Base-by-base conservation (phyloP, 352 stramenopile species). In the Phytophthora sojae region DNA sequence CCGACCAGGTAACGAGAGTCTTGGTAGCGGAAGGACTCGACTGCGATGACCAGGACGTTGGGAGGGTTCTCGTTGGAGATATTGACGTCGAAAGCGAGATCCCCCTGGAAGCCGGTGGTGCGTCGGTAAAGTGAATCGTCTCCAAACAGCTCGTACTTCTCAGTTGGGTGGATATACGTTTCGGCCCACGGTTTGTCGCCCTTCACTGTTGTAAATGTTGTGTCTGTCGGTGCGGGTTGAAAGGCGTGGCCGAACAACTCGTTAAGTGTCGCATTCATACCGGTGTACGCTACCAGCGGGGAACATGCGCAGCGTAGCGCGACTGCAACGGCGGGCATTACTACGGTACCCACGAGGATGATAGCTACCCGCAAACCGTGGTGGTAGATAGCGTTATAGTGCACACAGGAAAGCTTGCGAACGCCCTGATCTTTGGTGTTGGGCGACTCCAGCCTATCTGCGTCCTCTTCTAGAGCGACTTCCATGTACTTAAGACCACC, bases 21-120 rank as follows among this genome's bases (percentile, higher is more conserved):
- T 39, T 76, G 73, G 47, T 80, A 80, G 7, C 82, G 76, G 52
- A 88, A 87, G 32, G 82, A 90, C 57, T 90, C 80, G 35, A 90
- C 69, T 11, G 51, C 74, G 26, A 90, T 70, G 6, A 90, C 65
- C 4, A 90, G 21, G 8, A 88, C 80, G 50, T 87, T 90, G 0
- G 82, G 80, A 0, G 64, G 76, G 49, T 87, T 55, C 0, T 60
- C 51, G 1, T 74, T 45, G 8, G 79, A 47, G 9, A 88, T 47
- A 2, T 51, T 52, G 14, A 90, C 71, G 51, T 88, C 58, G 30
- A 88, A 88, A 25, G 75, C 70, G n/a, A 83, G 50, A 2, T 72
- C 49, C 15, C 80, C 82, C 5, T 77, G 53, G 57, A 88, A 90
- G 0, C 78, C 82, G 0, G 63, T 83, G 14, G 67, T 70, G 8